Evolutionary conservation across 768 basidiomycete genomes (phyloP).

Genomic region (Naganishia friedmannii): DNA sequence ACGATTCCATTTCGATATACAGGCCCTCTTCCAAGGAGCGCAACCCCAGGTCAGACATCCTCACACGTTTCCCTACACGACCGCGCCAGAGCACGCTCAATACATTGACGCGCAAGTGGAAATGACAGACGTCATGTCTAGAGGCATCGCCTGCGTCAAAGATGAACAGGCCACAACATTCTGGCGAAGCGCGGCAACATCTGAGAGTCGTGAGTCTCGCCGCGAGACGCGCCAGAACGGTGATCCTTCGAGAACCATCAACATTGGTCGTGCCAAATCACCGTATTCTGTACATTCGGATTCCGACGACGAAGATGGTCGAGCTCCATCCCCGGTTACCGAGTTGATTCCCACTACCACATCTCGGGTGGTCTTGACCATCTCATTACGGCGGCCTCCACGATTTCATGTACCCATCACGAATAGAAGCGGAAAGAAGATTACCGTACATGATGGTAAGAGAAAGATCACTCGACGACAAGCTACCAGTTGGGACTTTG

Average conservation of each 20-base stretch:
- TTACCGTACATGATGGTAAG: slow-evolving; percentile 12
- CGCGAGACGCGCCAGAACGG: background rate
- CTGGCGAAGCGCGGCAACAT: slow-evolving; percentile 7
- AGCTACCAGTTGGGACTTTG: slow-evolving; percentile 19
- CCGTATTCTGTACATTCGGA: slow-evolving; percentile 9
- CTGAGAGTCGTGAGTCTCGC: background rate
- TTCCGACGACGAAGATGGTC: slow-evolving; percentile 2
- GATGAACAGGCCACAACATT: slow-evolving; percentile 20
- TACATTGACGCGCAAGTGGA: slow-evolving; percentile 19
- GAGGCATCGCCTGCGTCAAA: slow-evolving; percentile 19
- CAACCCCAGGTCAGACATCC: slow-evolving; percentile 8
- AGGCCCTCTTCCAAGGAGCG: slow-evolving; percentile 1
- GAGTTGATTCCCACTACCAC: slow-evolving; percentile 11
- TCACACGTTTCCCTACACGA: slow-evolving; percentile 14
- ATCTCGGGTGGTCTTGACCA: slow-evolving; percentile 28
- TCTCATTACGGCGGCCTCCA: slow-evolving; percentile 28
- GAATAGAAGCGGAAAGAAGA: slow-evolving; percentile 4
- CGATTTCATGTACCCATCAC: slow-evolving; percentile 24
- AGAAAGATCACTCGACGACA: background rate
- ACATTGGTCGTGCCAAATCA: slow-evolving; percentile 5
- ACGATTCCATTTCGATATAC: slow-evolving; percentile 15
- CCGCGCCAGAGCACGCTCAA: slow-evolving; percentile 14
- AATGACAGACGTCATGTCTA: slow-evolving; percentile 22
- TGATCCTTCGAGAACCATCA: background rate
- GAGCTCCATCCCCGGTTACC: slow-evolving; percentile 9